phyloP scores from a whole-genome alignment of 208 protist genomes.

The Leishmania martiniquensis region DNA sequence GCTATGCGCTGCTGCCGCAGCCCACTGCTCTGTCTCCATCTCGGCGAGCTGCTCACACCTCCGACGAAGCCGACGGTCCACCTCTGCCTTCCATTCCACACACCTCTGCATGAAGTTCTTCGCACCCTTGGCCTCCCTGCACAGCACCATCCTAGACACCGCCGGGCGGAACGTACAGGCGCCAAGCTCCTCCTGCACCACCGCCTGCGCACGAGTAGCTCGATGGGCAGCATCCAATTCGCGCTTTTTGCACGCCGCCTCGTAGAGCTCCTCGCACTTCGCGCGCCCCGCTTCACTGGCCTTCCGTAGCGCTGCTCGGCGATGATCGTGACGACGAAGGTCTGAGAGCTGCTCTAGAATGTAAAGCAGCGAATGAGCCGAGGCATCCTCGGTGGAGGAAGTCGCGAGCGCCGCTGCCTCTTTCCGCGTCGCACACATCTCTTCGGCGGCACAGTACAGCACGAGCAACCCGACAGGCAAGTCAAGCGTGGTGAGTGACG shows the following conservation, averaged over 20 bases:
- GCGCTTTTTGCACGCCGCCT: conserved; percentile 12
- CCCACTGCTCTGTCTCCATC: conserved; percentile 20
- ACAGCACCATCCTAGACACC: conserved; percentile 35
- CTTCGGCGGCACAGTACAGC: conserved; percentile 54
- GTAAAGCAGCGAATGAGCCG: conserved; percentile 27
- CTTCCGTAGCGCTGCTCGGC: conserved; percentile 15
- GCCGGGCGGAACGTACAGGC: conserved; percentile 60
- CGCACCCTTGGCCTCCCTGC: conserved; percentile 40
- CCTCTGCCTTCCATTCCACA: conserved; percentile 57
- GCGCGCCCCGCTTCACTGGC: conserved; percentile 28
- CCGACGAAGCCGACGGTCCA: conserved; percentile 26
- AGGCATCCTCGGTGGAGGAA: neutral
- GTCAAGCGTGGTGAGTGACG: conserved; percentile 16
- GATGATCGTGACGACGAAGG: conserved; percentile 16
- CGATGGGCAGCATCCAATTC: conserved; percentile 8
- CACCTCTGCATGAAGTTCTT: conserved; percentile 65
- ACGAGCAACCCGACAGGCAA: conserved; percentile 49
- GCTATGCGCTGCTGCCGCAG: conserved; percentile 17
- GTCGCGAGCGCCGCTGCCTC: neutral
- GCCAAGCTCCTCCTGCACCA: conserved; percentile 33
- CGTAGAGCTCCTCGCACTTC: conserved; percentile 31
- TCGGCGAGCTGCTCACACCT: conserved; percentile 41
- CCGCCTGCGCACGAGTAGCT: conserved; percentile 17
- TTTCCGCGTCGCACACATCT: conserved; percentile 4
- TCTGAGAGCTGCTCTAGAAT: conserved; percentile 37